Percentiles rank a stretch among this genome's conserved stretches.
Evolutionary conservation across 1,139 yeast genomes (phyloP).

Genomic region (Kodamaea suecica): DNA sequence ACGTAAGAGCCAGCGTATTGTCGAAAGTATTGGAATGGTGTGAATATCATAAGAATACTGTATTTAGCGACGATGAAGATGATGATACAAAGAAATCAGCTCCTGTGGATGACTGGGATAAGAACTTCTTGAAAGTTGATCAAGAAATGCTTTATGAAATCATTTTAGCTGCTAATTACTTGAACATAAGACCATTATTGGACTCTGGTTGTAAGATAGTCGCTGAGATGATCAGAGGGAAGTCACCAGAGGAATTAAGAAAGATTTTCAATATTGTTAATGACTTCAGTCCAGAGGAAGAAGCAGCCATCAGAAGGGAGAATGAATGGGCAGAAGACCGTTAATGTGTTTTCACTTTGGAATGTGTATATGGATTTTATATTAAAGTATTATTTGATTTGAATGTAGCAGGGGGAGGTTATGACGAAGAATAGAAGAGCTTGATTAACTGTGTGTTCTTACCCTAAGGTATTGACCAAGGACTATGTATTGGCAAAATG

Average conservation of each 20-base stretch:
- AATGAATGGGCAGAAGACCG: slow-evolving; percentile 99
- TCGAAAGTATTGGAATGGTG: slow-evolving; percentile 96
- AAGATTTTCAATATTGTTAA: slow-evolving; percentile 93
- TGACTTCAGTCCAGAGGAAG: slow-evolving; percentile 97
- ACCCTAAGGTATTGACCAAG: no score
- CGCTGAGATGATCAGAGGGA: slow-evolving; percentile 97
- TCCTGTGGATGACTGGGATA: slow-evolving; percentile 95
- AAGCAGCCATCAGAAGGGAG: slow-evolving; percentile 94
- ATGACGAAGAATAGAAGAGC: no score
- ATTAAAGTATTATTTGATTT: neutral
- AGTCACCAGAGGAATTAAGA: slow-evolving; percentile 94
- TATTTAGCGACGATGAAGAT: slow-evolving; percentile 67
- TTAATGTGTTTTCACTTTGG: slow-evolving; percentile 24
- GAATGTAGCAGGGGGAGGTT: no score
- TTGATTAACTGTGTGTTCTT: no score
- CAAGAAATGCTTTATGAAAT: slow-evolving; percentile 98
- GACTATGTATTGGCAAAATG: no score
- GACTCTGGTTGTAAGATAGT: slow-evolving; percentile 97
- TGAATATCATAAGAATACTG: slow-evolving; percentile 88
- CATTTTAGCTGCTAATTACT: slow-evolving; percentile 90
- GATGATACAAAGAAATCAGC: slow-evolving; percentile 75
- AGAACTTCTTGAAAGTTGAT: slow-evolving; percentile 90
- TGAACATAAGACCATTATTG: slow-evolving; percentile 87
- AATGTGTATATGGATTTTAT: neutral
- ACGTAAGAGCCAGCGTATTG: slow-evolving; percentile 81